These are phyloP conservation scores for Populus trichocarpa DNA, from an alignment of 441 rosid genomes.

Conservation along the genomic window DNA sequence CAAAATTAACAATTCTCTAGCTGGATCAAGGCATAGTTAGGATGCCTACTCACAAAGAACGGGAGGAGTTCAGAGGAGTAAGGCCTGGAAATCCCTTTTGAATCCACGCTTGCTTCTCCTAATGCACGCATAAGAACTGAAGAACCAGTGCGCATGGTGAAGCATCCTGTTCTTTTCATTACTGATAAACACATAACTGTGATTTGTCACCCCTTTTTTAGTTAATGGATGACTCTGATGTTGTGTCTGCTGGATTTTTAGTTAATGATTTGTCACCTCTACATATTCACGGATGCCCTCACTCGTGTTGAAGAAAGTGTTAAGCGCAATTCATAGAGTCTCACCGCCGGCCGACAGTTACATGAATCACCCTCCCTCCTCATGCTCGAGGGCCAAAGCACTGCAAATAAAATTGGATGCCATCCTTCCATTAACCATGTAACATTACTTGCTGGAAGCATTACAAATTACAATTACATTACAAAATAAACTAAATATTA, in stretches of 20 bases:
- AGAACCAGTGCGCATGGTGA: slow-evolving; percentile 63
- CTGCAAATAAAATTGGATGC: background rate
- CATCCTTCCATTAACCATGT: background rate
- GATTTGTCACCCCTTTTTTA: background rate
- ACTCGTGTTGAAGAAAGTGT: slow-evolving; percentile 73
- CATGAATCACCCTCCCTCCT: background rate
- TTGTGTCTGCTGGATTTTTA: no score
- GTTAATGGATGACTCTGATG: background rate
- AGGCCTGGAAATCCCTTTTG: slow-evolving; percentile 93
- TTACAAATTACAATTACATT: no score
- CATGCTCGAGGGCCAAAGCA: background rate
- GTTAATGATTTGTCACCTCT: no score
- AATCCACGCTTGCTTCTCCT: slow-evolving; percentile 91
- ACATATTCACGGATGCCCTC: slow-evolving; percentile 49
- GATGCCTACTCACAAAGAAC: slow-evolving; percentile 79
- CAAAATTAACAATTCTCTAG: slow-evolving; percentile 77
- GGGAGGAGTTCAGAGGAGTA: slow-evolving; percentile 78
- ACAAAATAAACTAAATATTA: no score
- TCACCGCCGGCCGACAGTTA: background rate
- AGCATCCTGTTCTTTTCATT: background rate
- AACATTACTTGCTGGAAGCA: no score
- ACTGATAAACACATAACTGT: background rate
- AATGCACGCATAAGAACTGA: slow-evolving; percentile 81
- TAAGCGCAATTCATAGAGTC: slow-evolving; percentile 33
- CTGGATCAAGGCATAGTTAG: slow-evolving; percentile 72